Evolutionary conservation across 768 basidiomycete genomes (phyloP).

Genomic region (Gloeophyllum trabeum): DNA sequence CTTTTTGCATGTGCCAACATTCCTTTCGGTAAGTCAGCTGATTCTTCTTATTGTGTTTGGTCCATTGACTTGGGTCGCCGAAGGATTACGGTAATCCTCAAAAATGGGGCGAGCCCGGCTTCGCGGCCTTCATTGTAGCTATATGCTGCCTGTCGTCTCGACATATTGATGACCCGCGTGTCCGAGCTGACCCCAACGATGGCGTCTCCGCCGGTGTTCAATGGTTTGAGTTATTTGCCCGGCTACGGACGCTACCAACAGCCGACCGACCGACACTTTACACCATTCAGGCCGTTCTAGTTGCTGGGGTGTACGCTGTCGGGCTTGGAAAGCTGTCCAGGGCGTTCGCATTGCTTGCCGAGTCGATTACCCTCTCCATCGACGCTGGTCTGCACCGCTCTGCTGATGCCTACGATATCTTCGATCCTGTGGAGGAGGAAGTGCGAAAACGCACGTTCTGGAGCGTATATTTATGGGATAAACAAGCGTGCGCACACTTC

Average conservation of each 20-base stretch:
- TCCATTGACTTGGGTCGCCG: neutral
- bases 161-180: constrained; percentile 87
- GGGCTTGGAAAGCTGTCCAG: constrained; percentile 83
- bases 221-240: constrained; percentile 85
- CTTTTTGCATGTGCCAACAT: constrained; percentile 86
- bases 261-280: constrained; percentile 86
- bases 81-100: constrained; percentile 89
- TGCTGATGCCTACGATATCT: constrained; percentile 76
- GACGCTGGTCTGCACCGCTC: constrained; percentile 87
- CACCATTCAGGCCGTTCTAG: constrained; percentile 82
- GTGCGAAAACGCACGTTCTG: constrained; percentile 92
- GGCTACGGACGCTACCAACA: constrained; percentile 79
- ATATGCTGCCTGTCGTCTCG: constrained; percentile 86
- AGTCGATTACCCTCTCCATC: constrained; percentile 78
- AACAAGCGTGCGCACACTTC: constrained; percentile 82
- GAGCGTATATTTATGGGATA: constrained; percentile 96
- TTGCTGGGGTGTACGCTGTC: constrained; percentile 89
- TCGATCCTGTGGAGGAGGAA: constrained; percentile 85
- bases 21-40: constrained; percentile 45
- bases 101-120: constrained; percentile 94
- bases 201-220: constrained; percentile 83
- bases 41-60: constrained; percentile 1
- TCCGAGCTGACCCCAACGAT: constrained; percentile 71
- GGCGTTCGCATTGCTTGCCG: constrained; percentile 77
- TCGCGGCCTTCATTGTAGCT: constrained; percentile 88